These are phyloP conservation scores for Puccinia brachypodii DNA, from an alignment of 1,284 basidiomycete species.

Conservation along the genomic window DNA sequence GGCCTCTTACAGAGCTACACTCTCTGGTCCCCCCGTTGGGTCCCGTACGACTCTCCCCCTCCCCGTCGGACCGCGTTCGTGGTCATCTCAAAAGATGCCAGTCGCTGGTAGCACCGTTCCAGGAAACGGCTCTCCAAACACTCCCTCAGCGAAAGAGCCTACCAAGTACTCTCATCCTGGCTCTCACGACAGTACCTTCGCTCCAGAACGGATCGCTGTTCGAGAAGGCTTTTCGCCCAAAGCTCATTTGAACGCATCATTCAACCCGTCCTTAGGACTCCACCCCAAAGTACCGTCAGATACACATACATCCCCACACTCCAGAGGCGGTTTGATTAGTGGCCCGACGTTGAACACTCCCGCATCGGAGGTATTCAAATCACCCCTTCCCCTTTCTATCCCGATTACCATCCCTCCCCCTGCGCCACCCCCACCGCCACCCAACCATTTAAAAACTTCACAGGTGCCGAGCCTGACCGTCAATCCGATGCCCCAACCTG, in stretches of 20 bases:
- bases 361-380: conserved; percentile 42
- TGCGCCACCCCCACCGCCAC: conserved; percentile 42
- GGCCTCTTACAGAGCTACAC: conserved; percentile 11
- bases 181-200: background rate
- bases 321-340: conserved; percentile 9
- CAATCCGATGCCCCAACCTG: background rate
- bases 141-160: background rate
- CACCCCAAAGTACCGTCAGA: conserved; percentile 6
- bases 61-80: conserved; percentile 23
- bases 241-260: background rate
- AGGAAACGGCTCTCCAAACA: background rate
- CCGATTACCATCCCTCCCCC: conserved; percentile 45
- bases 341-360: conserved; percentile 42
- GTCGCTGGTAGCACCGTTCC: background rate
- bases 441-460: conserved; percentile 13
- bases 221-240: background rate
- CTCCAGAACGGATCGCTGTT: background rate
- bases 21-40: background rate
- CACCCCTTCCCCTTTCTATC: conserved; percentile 40
- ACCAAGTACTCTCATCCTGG: conserved; percentile 1
- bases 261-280: background rate
- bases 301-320: background rate
- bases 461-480: background rate
- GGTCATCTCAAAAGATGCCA: conserved; percentile 25
- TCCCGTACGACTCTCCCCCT: conserved; percentile 22